Evolutionary conservation across 2,329 filamentous ascomycete genomes (phyloP).

Genomic region (Macroventuria anomochaeta): DNA sequence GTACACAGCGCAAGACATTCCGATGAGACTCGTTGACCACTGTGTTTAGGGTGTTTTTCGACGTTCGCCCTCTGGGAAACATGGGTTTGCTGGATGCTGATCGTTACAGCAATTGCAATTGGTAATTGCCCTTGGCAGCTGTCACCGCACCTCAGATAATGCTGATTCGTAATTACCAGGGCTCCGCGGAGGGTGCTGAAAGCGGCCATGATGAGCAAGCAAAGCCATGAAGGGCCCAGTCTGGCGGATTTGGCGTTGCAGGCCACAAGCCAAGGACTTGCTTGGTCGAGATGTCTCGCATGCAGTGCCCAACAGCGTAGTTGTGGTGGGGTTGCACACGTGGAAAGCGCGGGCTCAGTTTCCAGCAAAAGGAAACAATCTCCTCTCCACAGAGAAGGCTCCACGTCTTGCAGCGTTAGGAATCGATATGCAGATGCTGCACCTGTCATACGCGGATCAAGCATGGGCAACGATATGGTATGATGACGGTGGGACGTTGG

Average conservation of each 20-base stretch:
- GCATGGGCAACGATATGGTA: not conserved
- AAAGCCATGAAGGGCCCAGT: conserved; percentile 31
- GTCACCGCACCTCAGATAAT: conserved; percentile 2
- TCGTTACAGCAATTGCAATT: conserved; percentile 6
- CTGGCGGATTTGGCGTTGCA: conserved; percentile 25
- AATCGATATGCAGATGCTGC: conserved; percentile 4
- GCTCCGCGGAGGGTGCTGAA: conserved; percentile 20
- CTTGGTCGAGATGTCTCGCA: conserved; percentile 44
- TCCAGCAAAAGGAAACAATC: not conserved
- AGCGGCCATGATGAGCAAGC: conserved; percentile 21
- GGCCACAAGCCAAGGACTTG: conserved; percentile 30
- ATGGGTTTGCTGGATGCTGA: conserved; percentile 8
- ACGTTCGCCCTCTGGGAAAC: not conserved
- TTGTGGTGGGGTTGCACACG: conserved; percentile 35
- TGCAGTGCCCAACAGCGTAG: conserved; percentile 33
- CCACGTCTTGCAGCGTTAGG: conserved; percentile 1
- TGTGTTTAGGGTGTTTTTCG: not conserved
- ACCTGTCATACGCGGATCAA: conserved; percentile 1
- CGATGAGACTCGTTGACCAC: conserved; percentile 13
- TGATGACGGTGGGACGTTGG: not conserved
- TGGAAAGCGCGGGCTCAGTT: conserved; percentile 25
- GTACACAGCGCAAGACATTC: conserved; percentile 17
- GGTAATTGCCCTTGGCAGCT: conserved; percentile 10
- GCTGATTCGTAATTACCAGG: conserved; percentile 6
- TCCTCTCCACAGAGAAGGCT: not conserved